Base-by-base conservation (phyloP, 2,329 filamentous ascomycete species). In the Helotiales sp. region DNA sequence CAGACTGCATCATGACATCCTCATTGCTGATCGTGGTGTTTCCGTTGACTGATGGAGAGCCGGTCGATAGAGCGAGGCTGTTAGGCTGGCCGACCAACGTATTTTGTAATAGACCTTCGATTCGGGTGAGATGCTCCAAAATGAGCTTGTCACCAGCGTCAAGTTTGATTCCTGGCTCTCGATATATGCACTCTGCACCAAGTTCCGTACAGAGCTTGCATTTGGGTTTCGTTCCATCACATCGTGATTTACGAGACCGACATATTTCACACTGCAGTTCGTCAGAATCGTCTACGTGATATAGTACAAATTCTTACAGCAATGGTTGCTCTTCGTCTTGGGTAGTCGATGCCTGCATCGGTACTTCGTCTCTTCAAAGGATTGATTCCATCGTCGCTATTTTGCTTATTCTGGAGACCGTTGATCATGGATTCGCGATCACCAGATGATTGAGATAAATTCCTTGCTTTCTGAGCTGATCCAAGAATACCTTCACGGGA, bases 61-160 rank as follows among this genome's bases (percentile, higher is more conserved):
- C 80, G 40, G 87, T 83, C 2, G 81, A 80, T 51, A 87, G 71
- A 51, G 77, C 78, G 60, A 86, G 76, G 33, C 78, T 78, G 61
- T 79, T 83, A 46, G 77, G 71, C 40, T 76, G 73, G 42, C 74
- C 76, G 19, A 81, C 76, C 64, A 91, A 76, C 63, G 78, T 88
- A 62, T 87, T 85, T 70, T 93, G 88, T n/a, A 95, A 79, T 44
- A 95, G 76, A 51, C 81, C 88, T 72, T 95, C 90, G 67, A 95
- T 93, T 53, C 88, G 85, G 66, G 82, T 85, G 33, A 95, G 78
- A 55, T 88, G 87, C 70, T 93, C 90, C 34, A 95, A 76, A 60
- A 95, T 95, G 56, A 95, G 79, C 75, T 93, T 93, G 77, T 93
- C 90, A 63, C 90, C 90, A 33, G 90, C 89, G 71, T 95, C 90